phyloP scores from a whole-genome alignment of 805 yeast species.

The Ogataea methylovora region DNA sequence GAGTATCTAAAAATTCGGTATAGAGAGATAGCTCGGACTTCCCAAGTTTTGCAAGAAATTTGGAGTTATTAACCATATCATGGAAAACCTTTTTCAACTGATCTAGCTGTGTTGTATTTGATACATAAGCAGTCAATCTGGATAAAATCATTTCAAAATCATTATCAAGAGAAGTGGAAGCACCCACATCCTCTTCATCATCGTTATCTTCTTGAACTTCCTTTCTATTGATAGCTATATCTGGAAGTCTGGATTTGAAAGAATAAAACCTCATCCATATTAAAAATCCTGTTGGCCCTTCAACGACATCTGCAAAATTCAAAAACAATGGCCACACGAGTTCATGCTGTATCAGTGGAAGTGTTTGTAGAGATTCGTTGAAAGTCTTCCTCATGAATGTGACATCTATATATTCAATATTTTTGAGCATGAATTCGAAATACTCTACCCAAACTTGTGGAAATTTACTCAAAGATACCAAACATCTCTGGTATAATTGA shows the following conservation, averaged over 20 bases:
- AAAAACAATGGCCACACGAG: constrained; percentile 50
- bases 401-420: constrained; percentile 21
- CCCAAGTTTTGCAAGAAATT: constrained; percentile 26
- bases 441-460: constrained; percentile 48
- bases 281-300: constrained; percentile 30
- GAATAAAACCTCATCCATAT: constrained; percentile 27
- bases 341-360: constrained; percentile 49
- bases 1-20: constrained; percentile 35
- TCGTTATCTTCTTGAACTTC: constrained; percentile 2
- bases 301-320: constrained; percentile 34
- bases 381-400: constrained; percentile 35
- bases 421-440: constrained; percentile 32
- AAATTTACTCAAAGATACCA: constrained; percentile 34
- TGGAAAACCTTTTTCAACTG: constrained; percentile 18
- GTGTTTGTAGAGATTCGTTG: constrained; percentile 38
- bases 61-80: constrained; percentile 24
- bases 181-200: background rate
- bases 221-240: background rate
- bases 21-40: constrained; percentile 42
- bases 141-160: constrained; percentile 26
- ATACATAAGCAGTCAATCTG: constrained; percentile 24
- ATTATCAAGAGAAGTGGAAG: constrained; percentile 1
- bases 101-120: constrained; percentile 5
- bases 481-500: constrained; percentile 37
- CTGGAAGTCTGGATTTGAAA: constrained; percentile 7